phyloP scores from a whole-genome alignment of 2,329 filamentous ascomycete genomes.

The Talaromyces sp. region DNA sequence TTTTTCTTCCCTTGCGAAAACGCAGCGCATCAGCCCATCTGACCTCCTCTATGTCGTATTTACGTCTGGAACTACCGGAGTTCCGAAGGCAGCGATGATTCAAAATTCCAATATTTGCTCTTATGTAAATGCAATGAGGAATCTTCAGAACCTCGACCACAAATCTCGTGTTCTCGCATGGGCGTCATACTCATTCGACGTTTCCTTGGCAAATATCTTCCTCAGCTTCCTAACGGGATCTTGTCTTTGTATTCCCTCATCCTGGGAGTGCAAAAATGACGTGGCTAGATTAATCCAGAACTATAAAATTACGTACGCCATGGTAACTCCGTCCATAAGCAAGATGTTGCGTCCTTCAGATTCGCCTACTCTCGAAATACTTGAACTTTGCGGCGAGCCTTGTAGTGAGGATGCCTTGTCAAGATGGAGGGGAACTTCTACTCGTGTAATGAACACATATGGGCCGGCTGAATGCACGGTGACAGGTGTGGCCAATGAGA shows the following conservation, averaged over 20 bases:
- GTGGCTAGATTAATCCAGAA: background rate
- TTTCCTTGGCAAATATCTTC: constrained; percentile 54
- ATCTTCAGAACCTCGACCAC: constrained; percentile 48
- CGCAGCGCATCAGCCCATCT: background rate
- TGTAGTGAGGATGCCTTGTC: background rate
- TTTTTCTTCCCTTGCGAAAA: background rate
- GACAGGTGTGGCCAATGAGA: background rate
- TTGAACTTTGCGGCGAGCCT: constrained; percentile 8
- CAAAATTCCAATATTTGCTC: constrained; percentile 58
- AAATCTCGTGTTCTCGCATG: constrained; percentile 56
- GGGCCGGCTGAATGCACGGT: constrained; percentile 8
- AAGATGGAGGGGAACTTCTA: background rate
- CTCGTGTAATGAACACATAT: constrained; percentile 8
- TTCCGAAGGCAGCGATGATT: constrained; percentile 58
- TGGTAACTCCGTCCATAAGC: constrained; percentile 1
- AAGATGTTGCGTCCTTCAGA: background rate
- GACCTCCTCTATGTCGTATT: constrained; percentile 59
- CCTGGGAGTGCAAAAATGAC: constrained; percentile 10
- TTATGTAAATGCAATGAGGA: constrained; percentile 50
- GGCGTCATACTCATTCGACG: constrained; percentile 55
- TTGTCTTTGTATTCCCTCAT: constrained; percentile 52
- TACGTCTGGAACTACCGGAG: constrained; percentile 53
- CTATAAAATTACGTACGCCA: background rate
- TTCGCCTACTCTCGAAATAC: background rate
- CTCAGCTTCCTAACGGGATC: constrained; percentile 55